phyloP scores from a whole-genome alignment of 73 alveolate species.

The Diophrys sp. region DNA sequence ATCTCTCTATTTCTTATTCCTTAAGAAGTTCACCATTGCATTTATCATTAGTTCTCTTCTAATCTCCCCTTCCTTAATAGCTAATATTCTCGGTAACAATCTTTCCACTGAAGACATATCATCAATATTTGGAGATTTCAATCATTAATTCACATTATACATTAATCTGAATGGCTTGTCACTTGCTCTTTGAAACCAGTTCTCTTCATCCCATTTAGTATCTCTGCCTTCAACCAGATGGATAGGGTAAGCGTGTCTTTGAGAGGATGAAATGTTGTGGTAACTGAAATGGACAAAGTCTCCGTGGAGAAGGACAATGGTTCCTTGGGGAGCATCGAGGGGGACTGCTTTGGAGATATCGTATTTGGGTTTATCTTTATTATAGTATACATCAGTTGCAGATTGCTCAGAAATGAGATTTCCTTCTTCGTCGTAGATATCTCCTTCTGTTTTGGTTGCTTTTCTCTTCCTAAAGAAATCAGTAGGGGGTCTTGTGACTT shows the following conservation, averaged over 20 bases:
- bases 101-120: too few relatives aligned
- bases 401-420: not conserved
- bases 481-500: constrained; percentile 39
- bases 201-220: constrained; percentile 49
- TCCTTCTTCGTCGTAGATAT: not conserved
- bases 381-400: not conserved
- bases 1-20: too few relatives aligned
- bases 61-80: too few relatives aligned
- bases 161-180: constrained; percentile 58
- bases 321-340: constrained; percentile 67
- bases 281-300: constrained; percentile 66
- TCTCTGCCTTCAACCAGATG: constrained; percentile 66
- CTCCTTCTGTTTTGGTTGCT: not conserved
- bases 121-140: too few relatives aligned
- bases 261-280: constrained; percentile 46
- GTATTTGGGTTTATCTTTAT: constrained; percentile 23
- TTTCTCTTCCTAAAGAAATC: constrained; percentile 1
- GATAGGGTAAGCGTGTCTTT: constrained; percentile 82
- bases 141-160: too few relatives aligned
- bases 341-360: constrained; percentile 60
- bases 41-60: too few relatives aligned
- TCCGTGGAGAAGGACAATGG: constrained; percentile 73
- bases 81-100: too few relatives aligned
- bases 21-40: too few relatives aligned
- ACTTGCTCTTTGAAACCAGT: constrained; percentile 70